Conservation (phyloP, 495 filamentous ascomycete genomes). For the Penicillium mononematosum region DNA sequence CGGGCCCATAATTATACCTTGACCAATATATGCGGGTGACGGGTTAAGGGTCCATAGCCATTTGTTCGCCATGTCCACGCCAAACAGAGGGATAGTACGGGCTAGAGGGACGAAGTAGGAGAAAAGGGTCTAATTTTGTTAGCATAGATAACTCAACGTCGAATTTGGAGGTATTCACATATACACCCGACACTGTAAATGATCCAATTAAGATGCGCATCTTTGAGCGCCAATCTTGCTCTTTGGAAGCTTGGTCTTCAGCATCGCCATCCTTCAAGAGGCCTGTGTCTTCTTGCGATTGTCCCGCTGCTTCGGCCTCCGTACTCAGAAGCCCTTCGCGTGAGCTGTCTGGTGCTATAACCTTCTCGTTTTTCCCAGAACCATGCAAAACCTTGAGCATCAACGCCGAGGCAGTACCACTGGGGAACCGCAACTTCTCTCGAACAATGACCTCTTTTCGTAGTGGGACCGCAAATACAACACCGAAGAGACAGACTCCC, state of each 20-base stretch:
- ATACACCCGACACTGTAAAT: constrained; percentile 57
- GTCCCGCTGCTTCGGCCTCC: constrained; percentile 13
- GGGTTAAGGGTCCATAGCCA: constrained; percentile 98
- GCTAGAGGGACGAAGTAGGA: constrained; percentile 90
- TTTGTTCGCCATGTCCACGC: constrained; percentile 63
- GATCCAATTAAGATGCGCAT: constrained; percentile 58
- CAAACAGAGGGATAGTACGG: constrained; percentile 82
- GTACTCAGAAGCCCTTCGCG: constrained; percentile 15
- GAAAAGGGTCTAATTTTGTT: constrained; percentile 63
- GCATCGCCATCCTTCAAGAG: constrained; percentile 27
- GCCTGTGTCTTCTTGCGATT: constrained; percentile 19
- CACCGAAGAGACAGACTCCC: constrained; percentile 91
- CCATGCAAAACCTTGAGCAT: constrained; percentile 89
- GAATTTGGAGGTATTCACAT: constrained; percentile 33
- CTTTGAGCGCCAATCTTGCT: constrained; percentile 60
- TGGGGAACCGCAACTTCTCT: constrained; percentile 91
- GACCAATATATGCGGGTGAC: constrained; percentile 87
- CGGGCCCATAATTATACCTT: constrained; percentile 78
- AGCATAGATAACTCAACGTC: constrained; percentile 3
- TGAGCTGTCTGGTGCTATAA: constrained; percentile 12
- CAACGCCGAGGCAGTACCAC: constrained; percentile 90
- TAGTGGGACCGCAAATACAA: constrained; percentile 89
- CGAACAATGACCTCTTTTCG: constrained; percentile 85
- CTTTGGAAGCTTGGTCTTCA: constrained; percentile 32
- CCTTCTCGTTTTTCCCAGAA: constrained; percentile 36